Conservation (phyloP, 2,329 filamentous ascomycete species). For the Endoconidiophora polonica region DNA sequence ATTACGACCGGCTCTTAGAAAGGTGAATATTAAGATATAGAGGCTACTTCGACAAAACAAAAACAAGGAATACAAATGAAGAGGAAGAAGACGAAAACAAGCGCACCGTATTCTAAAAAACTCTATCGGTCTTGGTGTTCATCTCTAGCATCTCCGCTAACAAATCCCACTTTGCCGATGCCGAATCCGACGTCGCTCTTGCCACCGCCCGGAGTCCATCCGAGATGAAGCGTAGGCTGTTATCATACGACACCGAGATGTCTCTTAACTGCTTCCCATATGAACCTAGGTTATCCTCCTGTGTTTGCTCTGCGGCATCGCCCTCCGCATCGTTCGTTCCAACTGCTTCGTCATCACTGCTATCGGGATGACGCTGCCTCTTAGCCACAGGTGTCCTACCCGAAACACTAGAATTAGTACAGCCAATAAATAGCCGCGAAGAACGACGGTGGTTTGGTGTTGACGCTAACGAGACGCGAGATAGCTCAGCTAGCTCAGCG, state of each 20-base stretch:
- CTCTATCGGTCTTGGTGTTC: slow-evolving; percentile 16
- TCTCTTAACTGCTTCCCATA: slow-evolving; percentile 37
- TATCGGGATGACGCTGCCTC: slow-evolving; percentile 12
- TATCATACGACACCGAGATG: slow-evolving; percentile 46
- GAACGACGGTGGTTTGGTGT: slow-evolving; percentile 18
- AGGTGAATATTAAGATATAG: background rate
- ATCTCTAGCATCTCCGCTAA: slow-evolving; percentile 64
- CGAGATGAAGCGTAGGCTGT: slow-evolving; percentile 50
- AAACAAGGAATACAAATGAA: background rate
- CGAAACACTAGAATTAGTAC: background rate
- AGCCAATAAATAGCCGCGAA: background rate
- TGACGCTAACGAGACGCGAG: slow-evolving; percentile 23
- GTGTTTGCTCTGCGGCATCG: slow-evolving; percentile 21
- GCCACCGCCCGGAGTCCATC: slow-evolving; percentile 60
- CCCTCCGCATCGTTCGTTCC: slow-evolving; percentile 19
- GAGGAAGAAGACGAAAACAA: background rate
- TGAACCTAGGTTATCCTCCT: slow-evolving; percentile 19
- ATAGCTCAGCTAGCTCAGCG: slow-evolving; percentile 24
- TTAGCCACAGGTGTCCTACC: slow-evolving; percentile 5
- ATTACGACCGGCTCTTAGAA: slow-evolving; percentile 4
- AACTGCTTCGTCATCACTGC: slow-evolving; percentile 14
- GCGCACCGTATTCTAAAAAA: slow-evolving; percentile 12
- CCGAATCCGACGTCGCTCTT: slow-evolving; percentile 48
- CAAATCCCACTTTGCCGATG: slow-evolving; percentile 54
- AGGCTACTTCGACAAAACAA: background rate